phyloP scores from a whole-genome alignment of 2,329 filamentous ascomycete species.

The Cladosporium sphaerospermum region DNA sequence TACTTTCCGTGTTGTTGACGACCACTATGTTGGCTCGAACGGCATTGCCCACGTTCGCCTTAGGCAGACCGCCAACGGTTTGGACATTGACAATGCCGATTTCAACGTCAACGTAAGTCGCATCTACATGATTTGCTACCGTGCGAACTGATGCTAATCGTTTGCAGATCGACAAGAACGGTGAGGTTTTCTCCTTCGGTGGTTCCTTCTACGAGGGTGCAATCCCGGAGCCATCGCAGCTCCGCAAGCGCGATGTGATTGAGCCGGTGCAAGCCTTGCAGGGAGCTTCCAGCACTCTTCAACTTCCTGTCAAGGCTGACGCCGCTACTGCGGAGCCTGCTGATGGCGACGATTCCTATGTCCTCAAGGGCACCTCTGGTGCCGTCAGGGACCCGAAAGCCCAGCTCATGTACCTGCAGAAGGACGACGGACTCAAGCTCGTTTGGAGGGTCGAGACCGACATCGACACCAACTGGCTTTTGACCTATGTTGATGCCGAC shows the following conservation, averaged over 20 bases:
- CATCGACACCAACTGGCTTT: slow-evolving; percentile 51
- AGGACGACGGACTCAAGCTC: slow-evolving; percentile 44
- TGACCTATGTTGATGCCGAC: slow-evolving; percentile 51
- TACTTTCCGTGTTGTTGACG: slow-evolving; percentile 46
- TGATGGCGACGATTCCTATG: slow-evolving; percentile 34
- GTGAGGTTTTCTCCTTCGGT: slow-evolving; percentile 53
- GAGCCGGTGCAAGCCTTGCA: slow-evolving; percentile 42
- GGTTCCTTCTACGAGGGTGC: slow-evolving; percentile 44
- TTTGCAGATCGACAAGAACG: slow-evolving; percentile 44
- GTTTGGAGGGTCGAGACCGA: slow-evolving; percentile 57
- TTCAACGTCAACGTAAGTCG: slow-evolving; percentile 55
- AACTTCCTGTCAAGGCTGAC: slow-evolving; percentile 38
- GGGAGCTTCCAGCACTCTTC: slow-evolving; percentile 34
- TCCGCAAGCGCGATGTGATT: slow-evolving; percentile 38
- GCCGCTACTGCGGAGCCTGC: slow-evolving; percentile 33
- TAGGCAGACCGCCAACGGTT: slow-evolving; percentile 52
- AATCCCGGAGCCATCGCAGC: slow-evolving; percentile 36
- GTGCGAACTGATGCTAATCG: not conserved
- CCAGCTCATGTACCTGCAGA: slow-evolving; percentile 50
- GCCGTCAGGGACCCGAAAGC: slow-evolving; percentile 49
- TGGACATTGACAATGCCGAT: slow-evolving; percentile 56
- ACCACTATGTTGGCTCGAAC: slow-evolving; percentile 51
- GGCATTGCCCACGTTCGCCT: slow-evolving; percentile 55
- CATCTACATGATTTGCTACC: not conserved
- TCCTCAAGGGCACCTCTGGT: slow-evolving; percentile 45